These are phyloP conservation scores for Mycotypha africana DNA, from an alignment of 371 early-diverging fungal genomes.

Conservation along the genomic window DNA sequence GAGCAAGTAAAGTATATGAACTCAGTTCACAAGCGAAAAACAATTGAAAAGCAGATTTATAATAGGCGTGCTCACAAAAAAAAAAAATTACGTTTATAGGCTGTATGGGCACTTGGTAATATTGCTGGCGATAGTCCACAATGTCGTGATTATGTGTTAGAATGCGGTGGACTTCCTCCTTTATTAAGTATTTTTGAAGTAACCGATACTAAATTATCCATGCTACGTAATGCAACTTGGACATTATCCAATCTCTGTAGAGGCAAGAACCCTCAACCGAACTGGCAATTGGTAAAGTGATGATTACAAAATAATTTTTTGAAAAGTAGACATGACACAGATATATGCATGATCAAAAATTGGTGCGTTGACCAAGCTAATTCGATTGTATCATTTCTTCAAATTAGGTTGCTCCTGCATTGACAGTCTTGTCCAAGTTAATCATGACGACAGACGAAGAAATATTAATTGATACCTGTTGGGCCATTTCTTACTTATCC, in stretches of 20 bases:
- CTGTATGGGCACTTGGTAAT: constrained; percentile 99
- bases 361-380: too few species aligned
- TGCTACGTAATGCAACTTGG: constrained; percentile 99
- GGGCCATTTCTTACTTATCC: constrained; percentile 98
- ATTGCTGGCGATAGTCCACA: constrained; percentile 98
- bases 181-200: constrained; percentile 79
- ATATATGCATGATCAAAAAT: too few species aligned
- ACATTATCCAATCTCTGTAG: constrained; percentile 98
- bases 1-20: constrained; percentile 73
- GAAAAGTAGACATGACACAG: too few species aligned
- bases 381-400: too few species aligned
- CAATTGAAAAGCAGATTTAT: neutral
- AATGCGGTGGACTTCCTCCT: constrained; percentile 80
- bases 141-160: constrained; percentile 93
- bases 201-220: constrained; percentile 83
- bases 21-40: neutral
- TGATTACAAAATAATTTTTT: neutral
- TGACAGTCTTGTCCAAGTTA: constrained; percentile 83
- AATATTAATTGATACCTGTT: constrained; percentile 95
- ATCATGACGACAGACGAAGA: constrained; percentile 91
- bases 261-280: constrained; percentile 97
- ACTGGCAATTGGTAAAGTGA: constrained; percentile 68
- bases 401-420: constrained; percentile 74
- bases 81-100: constrained; percentile 34
- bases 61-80: too few species aligned